phyloP scores from a whole-genome alignment of 2,329 filamentous ascomycete species.

The Cladophialophora yegresii region DNA sequence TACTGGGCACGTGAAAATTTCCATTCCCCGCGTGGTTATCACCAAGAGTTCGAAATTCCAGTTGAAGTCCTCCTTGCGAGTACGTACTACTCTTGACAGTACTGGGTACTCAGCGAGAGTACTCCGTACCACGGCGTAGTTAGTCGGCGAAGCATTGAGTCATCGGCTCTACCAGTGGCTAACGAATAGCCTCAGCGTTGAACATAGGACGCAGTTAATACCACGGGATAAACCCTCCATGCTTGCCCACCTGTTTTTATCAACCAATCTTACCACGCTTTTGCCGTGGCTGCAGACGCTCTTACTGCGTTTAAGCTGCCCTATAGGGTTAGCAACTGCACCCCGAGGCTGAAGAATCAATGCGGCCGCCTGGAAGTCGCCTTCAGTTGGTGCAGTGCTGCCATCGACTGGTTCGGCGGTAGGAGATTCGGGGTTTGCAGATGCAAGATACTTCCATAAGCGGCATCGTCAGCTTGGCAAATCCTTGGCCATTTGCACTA shows the following conservation, averaged over 20 bases:
- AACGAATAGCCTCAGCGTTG: neutral
- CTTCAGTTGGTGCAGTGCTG: neutral
- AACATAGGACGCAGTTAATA: neutral
- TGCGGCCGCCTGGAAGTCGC: neutral
- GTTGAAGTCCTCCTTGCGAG: too few relatives aligned
- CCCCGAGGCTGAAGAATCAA: neutral
- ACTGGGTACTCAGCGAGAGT: neutral
- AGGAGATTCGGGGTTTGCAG: conserved; percentile 12
- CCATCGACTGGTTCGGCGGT: neutral
- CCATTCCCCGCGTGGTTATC: neutral
- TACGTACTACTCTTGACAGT: neutral
- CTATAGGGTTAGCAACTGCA: neutral
- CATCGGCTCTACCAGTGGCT: neutral
- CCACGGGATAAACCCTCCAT: neutral
- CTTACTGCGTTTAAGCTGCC: neutral
- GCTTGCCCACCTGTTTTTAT: neutral
- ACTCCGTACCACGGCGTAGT: neutral
- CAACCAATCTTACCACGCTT: neutral
- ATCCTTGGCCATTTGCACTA: neutral
- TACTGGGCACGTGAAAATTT: neutral
- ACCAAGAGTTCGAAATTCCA: neutral
- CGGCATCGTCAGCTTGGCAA: neutral
- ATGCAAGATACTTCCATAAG: conserved; percentile 3
- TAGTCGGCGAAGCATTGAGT: neutral
- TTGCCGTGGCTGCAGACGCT: too few relatives aligned